Evolutionary conservation across 2,329 filamentous ascomycete genomes (phyloP).

Genomic region (Curvularia hawaiiensis): DNA sequence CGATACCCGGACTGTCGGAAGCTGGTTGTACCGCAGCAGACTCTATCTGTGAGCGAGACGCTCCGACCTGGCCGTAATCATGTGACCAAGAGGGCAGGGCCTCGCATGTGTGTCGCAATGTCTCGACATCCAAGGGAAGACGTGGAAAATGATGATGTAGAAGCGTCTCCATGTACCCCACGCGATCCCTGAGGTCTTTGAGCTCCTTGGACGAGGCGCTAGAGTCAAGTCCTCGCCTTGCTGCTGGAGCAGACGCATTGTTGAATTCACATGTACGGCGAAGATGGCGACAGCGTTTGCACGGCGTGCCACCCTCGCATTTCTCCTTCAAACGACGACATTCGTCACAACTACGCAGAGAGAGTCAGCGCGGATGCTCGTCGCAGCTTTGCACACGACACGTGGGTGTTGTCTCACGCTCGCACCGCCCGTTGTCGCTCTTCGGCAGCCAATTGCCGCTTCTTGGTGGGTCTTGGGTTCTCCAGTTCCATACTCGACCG

Average conservation of each 20-base stretch:
- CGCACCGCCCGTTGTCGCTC: slow-evolving; percentile 22
- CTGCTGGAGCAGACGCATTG: slow-evolving; percentile 5
- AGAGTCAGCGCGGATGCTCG: slow-evolving; percentile 8
- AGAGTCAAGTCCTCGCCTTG: slow-evolving; percentile 4
- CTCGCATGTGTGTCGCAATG: slow-evolving; percentile 14
- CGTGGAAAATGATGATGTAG: slow-evolving; percentile 14
- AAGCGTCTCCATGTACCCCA: slow-evolving; percentile 11
- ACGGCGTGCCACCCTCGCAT: slow-evolving; percentile 62
- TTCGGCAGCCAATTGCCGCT: slow-evolving; percentile 15
- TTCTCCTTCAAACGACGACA: slow-evolving; percentile 63
- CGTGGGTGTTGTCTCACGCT: slow-evolving; percentile 15
- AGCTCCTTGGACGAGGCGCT: slow-evolving; percentile 8
- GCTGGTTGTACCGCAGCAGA: neutral
- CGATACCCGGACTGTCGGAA: slow-evolving; percentile 14
- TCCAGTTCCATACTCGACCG: slow-evolving; percentile 13
- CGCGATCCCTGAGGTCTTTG: slow-evolving; percentile 14
- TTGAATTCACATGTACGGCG: slow-evolving; percentile 52
- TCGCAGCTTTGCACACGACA: neutral
- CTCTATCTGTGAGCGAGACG: neutral
- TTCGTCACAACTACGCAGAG: slow-evolving; percentile 54
- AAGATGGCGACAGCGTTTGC: slow-evolving; percentile 58
- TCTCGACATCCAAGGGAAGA: slow-evolving; percentile 10
- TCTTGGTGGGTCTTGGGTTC: slow-evolving; percentile 18
- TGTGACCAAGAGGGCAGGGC: slow-evolving; percentile 6
- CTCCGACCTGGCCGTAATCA: neutral